These are phyloP conservation scores for Cornus suecica DNA, from an alignment of 148 eudicot species.

Conservation along the genomic window DNA sequence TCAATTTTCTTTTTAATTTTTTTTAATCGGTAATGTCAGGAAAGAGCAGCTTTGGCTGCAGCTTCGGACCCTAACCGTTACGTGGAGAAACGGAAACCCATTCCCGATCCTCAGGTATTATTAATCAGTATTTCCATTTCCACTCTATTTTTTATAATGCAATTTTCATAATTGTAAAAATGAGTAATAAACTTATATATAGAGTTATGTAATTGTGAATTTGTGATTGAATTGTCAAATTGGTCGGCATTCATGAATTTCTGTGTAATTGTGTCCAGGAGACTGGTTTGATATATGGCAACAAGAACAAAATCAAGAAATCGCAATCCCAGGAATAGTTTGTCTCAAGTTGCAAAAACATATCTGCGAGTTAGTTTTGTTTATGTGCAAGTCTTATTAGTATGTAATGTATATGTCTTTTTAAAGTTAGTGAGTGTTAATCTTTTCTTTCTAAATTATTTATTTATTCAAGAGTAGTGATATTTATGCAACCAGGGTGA, in stretches of 20 bases:
- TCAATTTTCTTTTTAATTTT: too few relatives aligned
- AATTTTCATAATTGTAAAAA: background rate
- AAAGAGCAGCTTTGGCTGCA: slow-evolving; percentile 52
- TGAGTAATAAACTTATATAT: too few relatives aligned
- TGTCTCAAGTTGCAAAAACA: background rate
- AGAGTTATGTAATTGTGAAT: background rate
- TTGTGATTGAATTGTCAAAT: background rate
- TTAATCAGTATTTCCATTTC: background rate
- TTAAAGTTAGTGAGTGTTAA: too few relatives aligned
- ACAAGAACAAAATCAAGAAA: slow-evolving; percentile 37
- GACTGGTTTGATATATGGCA: slow-evolving; percentile 59
- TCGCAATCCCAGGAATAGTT: slow-evolving; percentile 20
- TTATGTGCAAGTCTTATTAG: too few relatives aligned
- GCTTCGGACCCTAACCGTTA: slow-evolving; percentile 60
- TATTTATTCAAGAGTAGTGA: too few relatives aligned
- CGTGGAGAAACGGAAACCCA: slow-evolving; percentile 67
- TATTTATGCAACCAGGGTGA: too few relatives aligned
- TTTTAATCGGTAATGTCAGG: slow-evolving; percentile 28
- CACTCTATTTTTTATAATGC: background rate
- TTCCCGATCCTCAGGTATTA: slow-evolving; percentile 80
- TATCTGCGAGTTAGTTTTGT: slow-evolving; percentile 10
- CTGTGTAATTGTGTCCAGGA: slow-evolving; percentile 33
- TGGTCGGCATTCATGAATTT: slow-evolving; percentile 1
- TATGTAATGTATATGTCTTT: too few relatives aligned
- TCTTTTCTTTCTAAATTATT: too few relatives aligned